These are phyloP conservation scores for Lactarius pseudohatsudake DNA, from an alignment of 768 basidiomycete genomes.

Conservation along the genomic window DNA sequence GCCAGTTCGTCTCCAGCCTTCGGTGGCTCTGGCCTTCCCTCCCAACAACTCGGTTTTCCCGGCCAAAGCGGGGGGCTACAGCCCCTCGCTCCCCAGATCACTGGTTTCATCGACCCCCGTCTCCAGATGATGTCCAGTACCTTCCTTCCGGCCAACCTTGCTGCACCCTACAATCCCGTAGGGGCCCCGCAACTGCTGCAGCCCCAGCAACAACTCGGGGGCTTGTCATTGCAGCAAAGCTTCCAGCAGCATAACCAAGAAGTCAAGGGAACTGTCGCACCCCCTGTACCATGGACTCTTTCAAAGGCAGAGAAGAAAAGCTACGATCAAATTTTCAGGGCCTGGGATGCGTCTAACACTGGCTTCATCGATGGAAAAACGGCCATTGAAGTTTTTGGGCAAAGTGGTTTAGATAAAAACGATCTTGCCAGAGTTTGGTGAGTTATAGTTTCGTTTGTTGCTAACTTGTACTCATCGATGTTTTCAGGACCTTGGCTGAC, in stretches of 20 bases:
- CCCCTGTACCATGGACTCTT: constrained; percentile 82
- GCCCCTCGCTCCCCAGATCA: constrained; percentile 67
- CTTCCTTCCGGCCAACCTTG: constrained; percentile 80
- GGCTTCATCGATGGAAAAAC: constrained; percentile 86
- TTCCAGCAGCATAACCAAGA: constrained; percentile 86
- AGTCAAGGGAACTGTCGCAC: constrained; percentile 60
- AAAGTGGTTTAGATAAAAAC: constrained; percentile 84
- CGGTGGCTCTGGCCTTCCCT: constrained; percentile 42
- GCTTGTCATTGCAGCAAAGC: constrained; percentile 71
- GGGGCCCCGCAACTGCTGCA: constrained; percentile 72
- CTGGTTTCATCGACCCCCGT: constrained; percentile 81
- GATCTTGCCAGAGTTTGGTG: constrained; percentile 94
- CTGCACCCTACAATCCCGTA: constrained; percentile 56
- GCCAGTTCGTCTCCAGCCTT: constrained; percentile 56
- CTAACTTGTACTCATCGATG: constrained; percentile 9
- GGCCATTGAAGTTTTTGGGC: constrained; percentile 91
- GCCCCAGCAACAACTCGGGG: constrained; percentile 40
- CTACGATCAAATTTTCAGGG: constrained; percentile 93
- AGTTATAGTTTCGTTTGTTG: constrained; percentile 34
- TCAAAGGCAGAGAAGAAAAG: constrained; percentile 91
- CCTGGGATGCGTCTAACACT: constrained; percentile 82
- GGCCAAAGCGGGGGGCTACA: constrained; percentile 39
- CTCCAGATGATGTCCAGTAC: constrained; percentile 87
- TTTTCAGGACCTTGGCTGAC: constrained; percentile 83
- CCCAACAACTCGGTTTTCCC: constrained; percentile 62